phyloP scores from a whole-genome alignment of 345 rosid species.

The Limnanthes douglasii region DNA sequence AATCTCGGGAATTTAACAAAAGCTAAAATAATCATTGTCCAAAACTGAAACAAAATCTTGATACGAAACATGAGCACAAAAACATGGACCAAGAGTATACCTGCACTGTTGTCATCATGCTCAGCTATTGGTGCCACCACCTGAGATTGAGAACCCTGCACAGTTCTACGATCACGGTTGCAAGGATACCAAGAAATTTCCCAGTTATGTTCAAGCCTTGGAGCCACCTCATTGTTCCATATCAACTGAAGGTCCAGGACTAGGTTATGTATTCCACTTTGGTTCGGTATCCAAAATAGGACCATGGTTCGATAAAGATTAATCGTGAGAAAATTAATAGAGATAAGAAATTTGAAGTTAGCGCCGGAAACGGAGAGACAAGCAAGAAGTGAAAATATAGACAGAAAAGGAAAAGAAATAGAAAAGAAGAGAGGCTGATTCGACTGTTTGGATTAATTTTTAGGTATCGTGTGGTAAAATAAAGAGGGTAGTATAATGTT shows the following conservation, averaged over 20 bases:
- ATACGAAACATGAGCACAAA: conserved; percentile 66
- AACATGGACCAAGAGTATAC: conserved; percentile 84
- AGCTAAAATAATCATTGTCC: too few species aligned
- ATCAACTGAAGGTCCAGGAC: conserved; percentile 70
- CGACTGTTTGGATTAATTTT: too few species aligned
- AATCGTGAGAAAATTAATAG: too few species aligned
- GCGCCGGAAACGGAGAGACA: too few species aligned
- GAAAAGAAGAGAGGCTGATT: too few species aligned
- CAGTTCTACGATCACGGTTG: conserved; percentile 92
- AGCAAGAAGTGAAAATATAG: too few species aligned
- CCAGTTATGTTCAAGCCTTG: conserved; percentile 65
- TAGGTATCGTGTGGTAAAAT: too few species aligned
- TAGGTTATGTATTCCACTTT: conserved; percentile 71
- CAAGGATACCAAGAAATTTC: conserved; percentile 83
- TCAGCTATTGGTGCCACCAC: conserved; percentile 92
- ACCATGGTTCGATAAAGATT: conserved; percentile 94
- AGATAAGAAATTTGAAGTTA: too few species aligned
- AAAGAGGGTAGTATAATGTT: too few species aligned
- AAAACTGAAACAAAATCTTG: too few species aligned
- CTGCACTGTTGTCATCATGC: conserved; percentile 76
- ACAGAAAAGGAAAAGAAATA: too few species aligned
- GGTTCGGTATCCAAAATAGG: conserved; percentile 99
- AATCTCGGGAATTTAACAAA: too few species aligned
- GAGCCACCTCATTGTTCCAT: conserved; percentile 37
- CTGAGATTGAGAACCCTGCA: conserved; percentile 94